Evolutionary conservation across 768 basidiomycete genomes (phyloP).

Genomic region (Mycena galericulata): DNA sequence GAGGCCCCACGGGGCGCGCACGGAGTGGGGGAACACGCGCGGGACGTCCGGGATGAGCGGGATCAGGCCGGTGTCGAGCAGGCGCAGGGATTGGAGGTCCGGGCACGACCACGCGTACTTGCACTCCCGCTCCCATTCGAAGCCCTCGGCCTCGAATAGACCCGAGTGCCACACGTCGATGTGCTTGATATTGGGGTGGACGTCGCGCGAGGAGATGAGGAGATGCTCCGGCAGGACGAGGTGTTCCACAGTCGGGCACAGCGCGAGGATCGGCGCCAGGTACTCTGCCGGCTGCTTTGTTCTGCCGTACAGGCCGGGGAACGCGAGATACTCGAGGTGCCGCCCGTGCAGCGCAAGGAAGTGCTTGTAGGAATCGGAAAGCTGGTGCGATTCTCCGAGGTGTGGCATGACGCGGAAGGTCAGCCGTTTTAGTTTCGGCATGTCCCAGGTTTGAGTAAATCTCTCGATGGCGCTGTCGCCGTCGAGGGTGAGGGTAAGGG

Average conservation of each 20-base stretch:
- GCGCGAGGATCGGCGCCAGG: background rate
- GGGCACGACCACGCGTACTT: too few relatives aligned
- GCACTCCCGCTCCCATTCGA: background rate
- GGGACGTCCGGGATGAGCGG: background rate
- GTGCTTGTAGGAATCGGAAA: background rate
- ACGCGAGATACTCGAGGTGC: conserved; percentile 7
- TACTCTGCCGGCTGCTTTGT: background rate
- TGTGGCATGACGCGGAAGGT: background rate
- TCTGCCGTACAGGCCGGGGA: background rate
- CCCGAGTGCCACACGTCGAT: background rate
- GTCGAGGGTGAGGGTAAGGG: background rate
- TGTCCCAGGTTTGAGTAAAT: background rate
- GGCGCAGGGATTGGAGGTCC: background rate
- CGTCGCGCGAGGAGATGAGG: background rate
- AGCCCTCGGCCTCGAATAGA: fast-evolving
- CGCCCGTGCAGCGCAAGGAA: background rate
- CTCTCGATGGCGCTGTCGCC: background rate
- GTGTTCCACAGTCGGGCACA: background rate
- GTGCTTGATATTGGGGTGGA: background rate
- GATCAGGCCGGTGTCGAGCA: background rate
- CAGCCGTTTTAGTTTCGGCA: background rate
- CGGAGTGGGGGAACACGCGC: background rate
- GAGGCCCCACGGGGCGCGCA: background rate
- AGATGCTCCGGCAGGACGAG: background rate
- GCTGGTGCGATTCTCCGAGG: background rate